Evolutionary conservation across 2,329 filamentous ascomycete species (phyloP).

Genomic region (Penicillium expansum): DNA sequence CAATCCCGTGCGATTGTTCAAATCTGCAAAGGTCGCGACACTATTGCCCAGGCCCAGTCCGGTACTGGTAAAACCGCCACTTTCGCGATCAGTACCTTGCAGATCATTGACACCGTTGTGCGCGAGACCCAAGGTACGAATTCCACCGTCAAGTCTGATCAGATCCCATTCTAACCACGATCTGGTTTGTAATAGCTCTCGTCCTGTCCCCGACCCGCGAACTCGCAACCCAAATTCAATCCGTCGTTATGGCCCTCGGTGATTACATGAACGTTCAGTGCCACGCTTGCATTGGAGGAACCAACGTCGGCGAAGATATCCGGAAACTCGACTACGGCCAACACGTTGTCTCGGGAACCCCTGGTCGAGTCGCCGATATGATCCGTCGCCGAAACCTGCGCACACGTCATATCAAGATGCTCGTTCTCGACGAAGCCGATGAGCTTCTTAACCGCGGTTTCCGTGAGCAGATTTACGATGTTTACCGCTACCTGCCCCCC

Average conservation of each 20-base stretch:
- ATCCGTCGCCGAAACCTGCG: slow-evolving; percentile 96
- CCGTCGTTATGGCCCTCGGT: slow-evolving; percentile 96
- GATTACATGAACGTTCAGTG: slow-evolving; percentile 99
- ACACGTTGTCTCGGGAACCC: slow-evolving; percentile 96
- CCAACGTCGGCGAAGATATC: slow-evolving; percentile 97
- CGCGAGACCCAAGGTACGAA: slow-evolving; percentile 73
- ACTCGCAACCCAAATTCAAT: slow-evolving; percentile 98
- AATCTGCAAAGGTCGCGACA: slow-evolving; percentile 98
- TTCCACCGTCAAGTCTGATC: background rate
- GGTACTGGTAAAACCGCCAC: slow-evolving; percentile 96
- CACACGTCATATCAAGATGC: slow-evolving; percentile 99
- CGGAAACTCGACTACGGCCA: slow-evolving; percentile 93
- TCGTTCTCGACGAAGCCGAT: slow-evolving; percentile 98
- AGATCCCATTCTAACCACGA: slow-evolving; percentile 7
- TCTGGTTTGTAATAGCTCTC: slow-evolving; percentile 56
- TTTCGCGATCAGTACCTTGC: slow-evolving; percentile 93
- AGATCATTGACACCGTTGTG: slow-evolving; percentile 90
- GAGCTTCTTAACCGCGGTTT: slow-evolving; percentile 98
- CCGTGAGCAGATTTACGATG: slow-evolving; percentile 99
- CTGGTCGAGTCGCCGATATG: slow-evolving; percentile 99
- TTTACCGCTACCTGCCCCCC: slow-evolving; percentile 98
- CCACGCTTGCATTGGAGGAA: slow-evolving; percentile 99
- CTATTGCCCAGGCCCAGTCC: slow-evolving; percentile 96
- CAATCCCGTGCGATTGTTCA: slow-evolving; percentile 98
- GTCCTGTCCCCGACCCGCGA: slow-evolving; percentile 93